These are phyloP conservation scores for Eucalyptus polyanthemos DNA, from an alignment of 345 rosid genomes.

Conservation along the genomic window DNA sequence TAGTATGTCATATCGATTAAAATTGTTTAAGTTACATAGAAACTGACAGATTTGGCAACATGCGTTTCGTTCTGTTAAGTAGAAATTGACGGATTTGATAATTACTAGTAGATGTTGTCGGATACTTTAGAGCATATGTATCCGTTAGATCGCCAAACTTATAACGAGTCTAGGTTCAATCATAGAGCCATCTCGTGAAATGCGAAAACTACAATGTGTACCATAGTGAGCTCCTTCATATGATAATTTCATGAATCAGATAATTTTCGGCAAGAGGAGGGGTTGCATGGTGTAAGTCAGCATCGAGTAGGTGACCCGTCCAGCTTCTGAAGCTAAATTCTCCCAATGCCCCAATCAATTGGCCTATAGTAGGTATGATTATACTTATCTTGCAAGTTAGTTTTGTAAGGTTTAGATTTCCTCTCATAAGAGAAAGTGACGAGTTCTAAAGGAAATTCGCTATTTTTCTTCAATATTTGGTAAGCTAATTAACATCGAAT, in stretches of 20 bases:
- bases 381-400: too few species aligned
- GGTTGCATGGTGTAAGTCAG: not conserved
- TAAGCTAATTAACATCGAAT: not conserved
- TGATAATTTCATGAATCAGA: not conserved
- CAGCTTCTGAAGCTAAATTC: not conserved
- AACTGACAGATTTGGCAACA: not conserved
- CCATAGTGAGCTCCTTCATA: not conserved
- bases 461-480: not conserved
- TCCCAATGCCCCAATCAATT: not conserved
- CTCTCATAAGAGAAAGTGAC: not conserved
- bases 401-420: not conserved
- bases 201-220: not conserved
- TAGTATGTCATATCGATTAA: not conserved
- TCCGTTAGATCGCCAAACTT: not conserved
- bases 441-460: not conserved
- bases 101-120: not conserved
- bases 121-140: not conserved
- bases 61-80: not conserved
- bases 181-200: not conserved
- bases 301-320: not conserved
- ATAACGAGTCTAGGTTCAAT: not conserved
- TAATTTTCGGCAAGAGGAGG: not conserved
- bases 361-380: not conserved
- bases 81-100: not conserved
- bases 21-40: not conserved